Evolutionary conservation across 495 filamentous ascomycete species (phyloP).

Genomic region (Ramalina intermedia): DNA sequence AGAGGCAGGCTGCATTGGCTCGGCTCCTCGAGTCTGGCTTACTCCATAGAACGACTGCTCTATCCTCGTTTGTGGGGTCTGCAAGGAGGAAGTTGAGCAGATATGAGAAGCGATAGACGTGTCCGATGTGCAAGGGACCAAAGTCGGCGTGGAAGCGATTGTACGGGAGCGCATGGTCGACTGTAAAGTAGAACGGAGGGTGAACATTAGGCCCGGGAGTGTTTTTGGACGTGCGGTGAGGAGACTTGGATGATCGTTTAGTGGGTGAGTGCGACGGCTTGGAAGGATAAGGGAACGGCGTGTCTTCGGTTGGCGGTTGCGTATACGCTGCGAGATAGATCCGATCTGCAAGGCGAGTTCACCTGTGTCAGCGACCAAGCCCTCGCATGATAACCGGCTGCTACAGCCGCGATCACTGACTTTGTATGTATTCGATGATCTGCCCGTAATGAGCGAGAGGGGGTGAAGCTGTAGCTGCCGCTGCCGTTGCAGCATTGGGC

Average conservation of each 20-base stretch:
- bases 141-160: constrained; percentile 99
- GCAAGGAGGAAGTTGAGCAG: constrained; percentile 89
- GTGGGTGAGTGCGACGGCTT: constrained; percentile 48
- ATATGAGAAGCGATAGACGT: constrained; percentile 89
- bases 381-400: not conserved
- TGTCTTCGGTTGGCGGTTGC: constrained; percentile 59
- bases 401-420: constrained; percentile 24
- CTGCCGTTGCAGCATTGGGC: constrained; percentile 13
- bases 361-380: constrained; percentile 14
- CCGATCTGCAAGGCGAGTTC: constrained; percentile 45
- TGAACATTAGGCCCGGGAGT: constrained; percentile 31
- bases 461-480: constrained; percentile 18
- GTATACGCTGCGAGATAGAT: constrained; percentile 91
- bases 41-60: constrained; percentile 89
- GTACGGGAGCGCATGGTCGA: constrained; percentile 86
- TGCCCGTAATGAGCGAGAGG: constrained; percentile 42
- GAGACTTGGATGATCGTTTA: constrained; percentile 60
- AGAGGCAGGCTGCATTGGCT: constrained; percentile 89
- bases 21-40: constrained; percentile 81
- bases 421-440: constrained; percentile 68
- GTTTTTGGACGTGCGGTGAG: constrained; percentile 33
- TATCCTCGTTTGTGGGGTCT: constrained; percentile 66
- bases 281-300: constrained; percentile 71
- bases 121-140: constrained; percentile 90
- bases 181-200: constrained; percentile 83